Percentiles rank a stretch among this genome's conserved stretches.
Evolutionary conservation across 176 grass and related monocot genomes (phyloP).

Genomic region (Areca catechu): DNA sequence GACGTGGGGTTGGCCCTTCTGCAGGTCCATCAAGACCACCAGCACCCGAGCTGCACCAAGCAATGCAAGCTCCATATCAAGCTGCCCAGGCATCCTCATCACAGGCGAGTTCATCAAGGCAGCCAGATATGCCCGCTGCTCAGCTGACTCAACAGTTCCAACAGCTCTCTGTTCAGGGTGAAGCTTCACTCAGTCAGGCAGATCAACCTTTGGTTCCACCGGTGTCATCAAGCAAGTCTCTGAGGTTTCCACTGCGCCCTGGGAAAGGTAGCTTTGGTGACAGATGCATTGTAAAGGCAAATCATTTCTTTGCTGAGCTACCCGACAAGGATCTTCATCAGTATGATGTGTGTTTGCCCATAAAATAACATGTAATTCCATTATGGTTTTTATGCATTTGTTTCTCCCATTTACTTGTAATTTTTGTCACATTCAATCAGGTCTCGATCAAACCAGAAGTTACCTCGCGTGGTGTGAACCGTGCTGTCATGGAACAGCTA

Average conservation of each 20-base stretch:
- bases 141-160: too few relatives aligned
- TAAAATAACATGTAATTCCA: neutral
- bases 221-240: neutral
- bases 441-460: conserved; percentile 38
- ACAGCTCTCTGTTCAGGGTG: too few relatives aligned
- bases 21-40: neutral
- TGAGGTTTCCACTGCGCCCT: conserved; percentile 32
- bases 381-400: neutral
- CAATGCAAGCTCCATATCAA: conserved; percentile 7
- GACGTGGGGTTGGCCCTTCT: neutral
- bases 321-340: conserved; percentile 42
- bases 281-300: conserved; percentile 28
- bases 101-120: too few relatives aligned
- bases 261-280: conserved; percentile 12
- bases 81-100: neutral
- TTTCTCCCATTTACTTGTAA: neutral
- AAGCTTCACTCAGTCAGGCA: too few relatives aligned
- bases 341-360: conserved; percentile 38
- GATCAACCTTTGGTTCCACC: neutral
- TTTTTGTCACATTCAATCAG: conserved; percentile 15
- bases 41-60: conserved; percentile 14
- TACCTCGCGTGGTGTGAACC: conserved; percentile 11
- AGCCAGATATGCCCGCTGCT: too few relatives aligned
- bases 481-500: conserved; percentile 32
- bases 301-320: conserved; percentile 60